Evolutionary conservation across 1,284 basidiomycete genomes (phyloP), one percentile per base, ranked within the genome.

Genomic region (Microstroma glucosiphilum): DNA sequence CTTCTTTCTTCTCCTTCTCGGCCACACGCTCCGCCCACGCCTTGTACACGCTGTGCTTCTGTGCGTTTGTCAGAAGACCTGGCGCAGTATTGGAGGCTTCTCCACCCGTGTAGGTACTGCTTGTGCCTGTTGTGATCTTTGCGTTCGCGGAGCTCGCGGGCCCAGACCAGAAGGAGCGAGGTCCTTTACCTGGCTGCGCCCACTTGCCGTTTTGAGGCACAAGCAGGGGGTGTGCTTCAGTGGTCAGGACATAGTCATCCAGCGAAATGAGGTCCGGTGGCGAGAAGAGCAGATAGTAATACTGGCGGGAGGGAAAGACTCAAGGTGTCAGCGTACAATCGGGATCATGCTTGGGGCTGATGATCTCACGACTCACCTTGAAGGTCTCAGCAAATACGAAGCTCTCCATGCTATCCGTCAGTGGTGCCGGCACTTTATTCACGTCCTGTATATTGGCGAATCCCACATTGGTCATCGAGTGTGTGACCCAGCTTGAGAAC

Each of bases 371-470:
- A 48, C 51, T 54, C 51, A 54, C 51, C 30, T 70, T 84, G 81
- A 82, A 82, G 30, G 83, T 84, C 75, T 84, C 84, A 9, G 83
- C 84, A 58, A 85, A 80, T 7, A 83, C 82, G 67, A 84, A 85
- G 58, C 80, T 81, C 70, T 85, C 83, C 82, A 83, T 81, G 37
- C 78, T 78, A 65, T 82, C 81, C 17, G 61, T 57, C 59, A 69
- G 64, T 0, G 55, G 12, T 0, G 75, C 69, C 0, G 81, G 82
- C 4, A 75, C 60, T 1, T 30, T 21, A 26, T 75, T 73, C 26
- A 84, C 83, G 67, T 84, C 80, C 11, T 67, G 58, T 54, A 84
- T 70, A 43, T 79, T 75, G 23, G 81, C 77, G 57, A 83, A 79
- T 1, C 82, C 82, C 3, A 69, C 76, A 1, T 73, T 72, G 12